Evolutionary conservation across 2,329 filamentous ascomycete species (phyloP), one percentile per base, ranked within the genome.

Genomic region (Fusarium denticulatum): DNA sequence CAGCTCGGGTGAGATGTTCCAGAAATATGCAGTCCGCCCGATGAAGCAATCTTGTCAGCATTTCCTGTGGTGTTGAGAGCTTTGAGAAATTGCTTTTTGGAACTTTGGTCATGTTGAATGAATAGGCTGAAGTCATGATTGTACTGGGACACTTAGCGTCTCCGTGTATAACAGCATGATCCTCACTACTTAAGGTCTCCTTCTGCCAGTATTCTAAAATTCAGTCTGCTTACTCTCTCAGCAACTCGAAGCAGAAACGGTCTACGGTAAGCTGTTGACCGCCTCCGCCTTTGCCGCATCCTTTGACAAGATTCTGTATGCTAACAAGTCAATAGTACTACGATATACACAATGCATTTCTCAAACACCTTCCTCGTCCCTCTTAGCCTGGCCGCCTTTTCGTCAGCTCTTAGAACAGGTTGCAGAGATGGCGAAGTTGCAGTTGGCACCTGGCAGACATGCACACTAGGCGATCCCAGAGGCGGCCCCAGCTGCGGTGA

Each of bases 221-320:
- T 13, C 36, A 30, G 7, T 3, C 10, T 22, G 5, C 14, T 40
- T 11, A 30, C 7, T 16, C 36, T 18, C 50, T n/a, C 24, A 16
- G 2, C 3, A 28, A 28, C 14, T 16, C 30, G 4, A 34, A 37
- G 0, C 12, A 22, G n/a, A 24, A 7, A 15, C 6, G 26, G 4
- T 22, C 12, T 52, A 7, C 16, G 18, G 49, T 52, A 52, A 14
- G n/a, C 5, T 10, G 3, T 22, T 7, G 16, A 22, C 47, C 12
- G 11, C 3, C 46, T n/a, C 11, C 9, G 6, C 15, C 22, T 22
- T 13, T 37, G 16, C 4, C 7, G 7, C 7, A 3, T 3, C 26
- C 1, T 13, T 10, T 3, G 14, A 7, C 15, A 28, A 30, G 36
- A 40, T 1, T 3, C 22, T 6, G 15, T 6, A 26, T 18, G 3